Evolutionary conservation across 371 early-diverging fungal species (phyloP), one percentile per base, ranked within the genome.

Genomic region (Dinochytrium kinnereticum): DNA sequence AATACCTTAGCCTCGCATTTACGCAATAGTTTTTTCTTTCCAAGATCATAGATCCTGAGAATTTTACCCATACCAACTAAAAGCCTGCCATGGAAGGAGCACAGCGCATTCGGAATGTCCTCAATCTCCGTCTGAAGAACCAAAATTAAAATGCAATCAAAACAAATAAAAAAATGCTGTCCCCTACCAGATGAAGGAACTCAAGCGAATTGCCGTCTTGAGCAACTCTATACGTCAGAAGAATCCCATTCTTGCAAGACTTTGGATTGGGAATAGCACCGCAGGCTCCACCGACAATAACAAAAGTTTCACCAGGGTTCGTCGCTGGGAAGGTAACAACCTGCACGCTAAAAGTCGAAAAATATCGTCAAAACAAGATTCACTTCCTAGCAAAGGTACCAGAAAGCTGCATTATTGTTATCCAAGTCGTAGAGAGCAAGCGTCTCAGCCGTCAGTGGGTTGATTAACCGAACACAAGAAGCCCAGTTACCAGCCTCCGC

Each of bases 31-130:
- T 93, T 93, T 81, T 91, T 91, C 78, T 91, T 92, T 33, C 99
- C 99, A 19, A 96, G 73, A 72, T 95, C 98, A 76, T 97, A 99
- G 57, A 98, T 91, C 26, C 97, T 89, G 21, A 99, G 84, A 0
- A 88, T 84, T 76, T 91, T 90, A 28, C 98, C 98, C 68, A 95
- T 86, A 33, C 95, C 97, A 2, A 94, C 98, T 51, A 96, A 78
- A 55, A 98, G 81, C 28, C 92, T 87, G 3, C 97, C 98, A 80
- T 94, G 93, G 90, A 98, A 98, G 30, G 90, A 83, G 38, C 91
- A 80, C 38, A 99, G 70, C 0, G 95, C 94, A 67, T 89, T 84
- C 2, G 97, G 97, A 7, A 94, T 86, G 40, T 91, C 95, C 53
- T 97, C 98, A 1, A 96, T 79, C 1, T 87, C 87, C 1, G 98